Base-by-base conservation (phyloP, 192 early-diverging fungal genomes). In the Physocladia obscura region DNA sequence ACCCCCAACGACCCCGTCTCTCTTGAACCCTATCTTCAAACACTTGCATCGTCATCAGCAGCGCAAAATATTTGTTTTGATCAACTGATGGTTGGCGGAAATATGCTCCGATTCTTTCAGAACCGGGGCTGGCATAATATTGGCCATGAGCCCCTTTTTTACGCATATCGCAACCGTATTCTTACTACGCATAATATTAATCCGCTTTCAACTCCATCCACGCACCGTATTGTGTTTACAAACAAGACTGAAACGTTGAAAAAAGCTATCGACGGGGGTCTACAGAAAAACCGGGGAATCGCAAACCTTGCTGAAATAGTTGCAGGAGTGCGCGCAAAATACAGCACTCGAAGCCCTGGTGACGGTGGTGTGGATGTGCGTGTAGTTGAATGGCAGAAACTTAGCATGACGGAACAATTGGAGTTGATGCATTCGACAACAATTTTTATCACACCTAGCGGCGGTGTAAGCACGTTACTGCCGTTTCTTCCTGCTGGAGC, bases 151-250 rank as follows among this genome's bases (percentile, higher is more conserved):
- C 71, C 71, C 24, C 55, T 77, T 4, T 77, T 72, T 37, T 73
- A 59, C 32, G 26, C 44, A 4, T 58, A 69, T 21, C 63, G 71
- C n/a, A 60, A 57, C 26, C 40, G 59, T 11, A 62, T 77, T 49
- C 39, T 74, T 6, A 4, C 39, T 11, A 5, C 26, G 22, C 65
- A 69, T 32, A 71, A 65, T 11, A 57, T 77, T 24, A 60, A 74
- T 37, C 67, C 36, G 3, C 24, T 19, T 19, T 21, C 19, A 13
- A 17, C 60, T 1, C 76, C 76, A 5, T 22, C 17, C 4, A 61
- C 17, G 27, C 76, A 77, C 60, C 48, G 47, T 39, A 77, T 77
- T 34, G 58, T 77, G n/a, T 62, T 77, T n/a, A 73, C 71, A 17
- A 67, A 77, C 37, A 77, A 77, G 61, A 58, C 61, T 2, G 60